These are phyloP conservation scores for Plasmodium fragile DNA, from an alignment of 169 alveolate genomes.

Conservation along the genomic window DNA sequence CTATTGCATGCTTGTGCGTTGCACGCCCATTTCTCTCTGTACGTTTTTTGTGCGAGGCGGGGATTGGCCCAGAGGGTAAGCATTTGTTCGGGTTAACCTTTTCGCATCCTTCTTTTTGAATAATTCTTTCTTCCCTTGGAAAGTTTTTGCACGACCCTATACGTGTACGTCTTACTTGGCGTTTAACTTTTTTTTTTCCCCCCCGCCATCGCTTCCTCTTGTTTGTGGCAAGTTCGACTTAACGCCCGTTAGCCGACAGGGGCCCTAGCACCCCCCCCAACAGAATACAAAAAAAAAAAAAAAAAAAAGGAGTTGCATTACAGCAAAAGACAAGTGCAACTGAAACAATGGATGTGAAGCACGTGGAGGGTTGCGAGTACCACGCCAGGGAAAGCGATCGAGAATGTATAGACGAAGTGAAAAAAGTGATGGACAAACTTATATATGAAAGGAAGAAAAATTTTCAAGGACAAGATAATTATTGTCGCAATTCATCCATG, in stretches of 20 bases:
- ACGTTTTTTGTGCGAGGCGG: background rate
- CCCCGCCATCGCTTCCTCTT: background rate
- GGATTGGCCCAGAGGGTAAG: background rate
- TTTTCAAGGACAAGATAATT: constrained; percentile 47
- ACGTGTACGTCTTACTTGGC: background rate
- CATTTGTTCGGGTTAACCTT: background rate
- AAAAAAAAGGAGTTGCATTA: background rate
- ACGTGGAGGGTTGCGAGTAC: constrained; percentile 44
- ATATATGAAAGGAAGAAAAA: constrained; percentile 44
- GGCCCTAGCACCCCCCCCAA: background rate
- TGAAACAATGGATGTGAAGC: constrained; percentile 43
- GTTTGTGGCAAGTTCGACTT: background rate
- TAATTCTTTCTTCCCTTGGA: background rate
- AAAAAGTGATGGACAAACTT: constrained; percentile 41
- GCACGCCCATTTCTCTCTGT: background rate
- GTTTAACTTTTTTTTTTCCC: background rate
- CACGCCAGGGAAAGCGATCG: constrained; percentile 14
- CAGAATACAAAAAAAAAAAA: background rate
- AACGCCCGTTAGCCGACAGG: background rate
- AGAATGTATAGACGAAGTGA: constrained; percentile 27
- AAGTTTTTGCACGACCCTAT: background rate
- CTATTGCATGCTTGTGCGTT: background rate
- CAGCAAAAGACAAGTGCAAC: background rate
- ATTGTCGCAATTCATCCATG: constrained; percentile 19
- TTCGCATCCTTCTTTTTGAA: background rate